Evolutionary conservation across 2,329 filamentous ascomycete genomes (phyloP), one percentile per base, ranked within the genome.

Genomic region (Pestalotiopsis sp.): DNA sequence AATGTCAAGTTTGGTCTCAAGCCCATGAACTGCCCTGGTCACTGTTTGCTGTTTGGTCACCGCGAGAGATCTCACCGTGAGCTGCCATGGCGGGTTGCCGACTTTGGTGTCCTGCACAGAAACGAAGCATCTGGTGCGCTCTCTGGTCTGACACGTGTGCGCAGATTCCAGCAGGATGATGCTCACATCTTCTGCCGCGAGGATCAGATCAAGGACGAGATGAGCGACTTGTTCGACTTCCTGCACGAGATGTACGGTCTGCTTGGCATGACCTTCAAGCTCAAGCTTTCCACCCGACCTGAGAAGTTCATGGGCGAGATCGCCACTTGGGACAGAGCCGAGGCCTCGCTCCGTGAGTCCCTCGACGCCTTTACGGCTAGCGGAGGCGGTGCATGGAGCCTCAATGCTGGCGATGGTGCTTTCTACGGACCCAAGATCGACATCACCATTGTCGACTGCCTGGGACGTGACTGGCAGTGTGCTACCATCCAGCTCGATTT

Each of bases 341-440:
- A 99, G 82, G 86, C 84, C 17, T 93, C 92, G 79, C 86, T 99
- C 65, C 91, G 90, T 77, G 86, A 91, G 70, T 93, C 95, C 20
- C 86, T 99, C 63, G 88, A 96, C 72, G 87, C 91, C 71, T 98
- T 98, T 80, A 87, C 89, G 68, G 82, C 82, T 23, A 80, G 81
- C 68, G 80, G 81, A 23, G 77, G 72, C 59, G 87, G 90, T 41
- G 85, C 90, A 72, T 99, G 96, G 96, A 92, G 93, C 80, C 85
- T 97, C 65, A 97, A 98, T 81, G 92, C 94, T 70, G 96, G 95
- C 68, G 96, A 99, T 75, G 96, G 96, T 78, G 96, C 96, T 66
- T 99, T 98, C 83, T 99, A 99, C 80, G 96, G 96, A 1, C 96
- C 96, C 65, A 99, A 99, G 89, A 97, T 98, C 75, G 96, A 99